A percentile compares a stretch with the other conserved stretches of the same genome.
Evolutionary conservation across 352 stramenopile genomes (phyloP).

Genomic region (Aphanomyces astaci): DNA sequence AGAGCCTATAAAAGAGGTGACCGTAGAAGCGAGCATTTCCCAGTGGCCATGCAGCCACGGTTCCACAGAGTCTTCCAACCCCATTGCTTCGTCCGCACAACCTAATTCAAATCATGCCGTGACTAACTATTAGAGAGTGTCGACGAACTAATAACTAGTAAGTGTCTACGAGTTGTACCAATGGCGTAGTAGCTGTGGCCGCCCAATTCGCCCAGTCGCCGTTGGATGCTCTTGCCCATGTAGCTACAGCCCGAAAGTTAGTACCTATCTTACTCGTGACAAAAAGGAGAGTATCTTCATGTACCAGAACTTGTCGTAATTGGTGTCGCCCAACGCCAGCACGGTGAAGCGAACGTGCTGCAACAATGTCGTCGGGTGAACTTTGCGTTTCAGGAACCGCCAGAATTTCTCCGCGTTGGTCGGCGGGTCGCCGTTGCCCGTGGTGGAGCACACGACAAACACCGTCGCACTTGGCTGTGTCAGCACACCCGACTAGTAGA

Average conservation of each 20-base stretch:
- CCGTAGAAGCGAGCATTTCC: too few species aligned
- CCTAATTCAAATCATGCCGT: too few species aligned
- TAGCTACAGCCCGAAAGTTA: conserved; percentile 27
- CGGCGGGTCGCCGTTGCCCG: conserved; percentile 93
- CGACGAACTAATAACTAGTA: too few species aligned
- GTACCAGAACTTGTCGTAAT: conserved; percentile 95
- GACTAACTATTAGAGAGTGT: too few species aligned
- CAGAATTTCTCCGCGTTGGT: conserved; percentile 92
- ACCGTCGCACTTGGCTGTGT: conserved; percentile 40
- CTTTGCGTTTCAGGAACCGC: conserved; percentile 86
- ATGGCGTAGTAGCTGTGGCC: conserved; percentile 67
- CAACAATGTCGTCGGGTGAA: conserved; percentile 68
- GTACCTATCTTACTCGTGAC: background rate
- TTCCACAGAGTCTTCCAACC: conserved; percentile 91
- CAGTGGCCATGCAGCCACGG: conserved; percentile 79
- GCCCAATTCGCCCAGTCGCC: conserved; percentile 81
- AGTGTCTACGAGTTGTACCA: conserved; percentile 30
- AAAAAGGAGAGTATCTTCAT: too few species aligned
- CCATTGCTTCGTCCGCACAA: conserved; percentile 90
- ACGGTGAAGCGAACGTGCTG: conserved; percentile 43
- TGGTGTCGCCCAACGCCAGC: conserved; percentile 92
- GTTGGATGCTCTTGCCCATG: conserved; percentile 85
- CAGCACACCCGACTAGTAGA: conserved; percentile 37
- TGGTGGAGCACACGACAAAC: conserved; percentile 90
- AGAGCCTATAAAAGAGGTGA: too few species aligned